Evolutionary conservation across 768 basidiomycete species (phyloP), one percentile per base, ranked within the genome.

Genomic region (Boletellus ananas): DNA sequence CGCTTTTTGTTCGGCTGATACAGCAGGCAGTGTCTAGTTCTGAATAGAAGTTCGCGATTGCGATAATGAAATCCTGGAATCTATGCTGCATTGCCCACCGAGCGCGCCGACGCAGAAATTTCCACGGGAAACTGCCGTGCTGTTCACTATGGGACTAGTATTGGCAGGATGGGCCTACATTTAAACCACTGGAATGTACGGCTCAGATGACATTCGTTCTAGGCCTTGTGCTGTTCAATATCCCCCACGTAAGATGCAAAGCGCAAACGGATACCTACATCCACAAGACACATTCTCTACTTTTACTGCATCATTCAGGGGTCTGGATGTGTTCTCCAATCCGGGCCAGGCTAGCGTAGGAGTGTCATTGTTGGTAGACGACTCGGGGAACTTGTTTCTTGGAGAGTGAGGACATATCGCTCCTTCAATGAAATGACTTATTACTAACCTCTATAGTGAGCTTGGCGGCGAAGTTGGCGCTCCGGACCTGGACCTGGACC

Each of bases 381-480:
- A 20, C 9, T 3, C 17, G 2, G 25, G 6, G 1, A 7, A 38
- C 21, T 20, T 0, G 29, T 9, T 0, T 0, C 9, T 6, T 18
- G 40, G 2, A 41, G 29, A 42, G 58, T 54, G 47, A 51, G 45
- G 2, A 25, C 2, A 5, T 20, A 4, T 40, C n/a, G 1, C 7
- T 4, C 29, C 37, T 47, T 43, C 27, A 1, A 17, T 2, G 8
- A 13, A n/a, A 27, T 21, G 17, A 3, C 5, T 34, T 43, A 40
- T 62, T 3, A 60, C 2, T 0, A 0, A 6, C 10, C 3, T 9
- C 20, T 23, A 3, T 13, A 59, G 57, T 36, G 40, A 43, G 3
- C n/a, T n/a, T n/a, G n/a, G n/a, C 12, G 16, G n/a, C 31, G n/a
- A n/a, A n/a, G n/a, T 13, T 10, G 9, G 34, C 17, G 3, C 4